Evolutionary conservation across 805 yeast genomes (phyloP).

Genomic region (Metschnikowia arizonensis): DNA sequence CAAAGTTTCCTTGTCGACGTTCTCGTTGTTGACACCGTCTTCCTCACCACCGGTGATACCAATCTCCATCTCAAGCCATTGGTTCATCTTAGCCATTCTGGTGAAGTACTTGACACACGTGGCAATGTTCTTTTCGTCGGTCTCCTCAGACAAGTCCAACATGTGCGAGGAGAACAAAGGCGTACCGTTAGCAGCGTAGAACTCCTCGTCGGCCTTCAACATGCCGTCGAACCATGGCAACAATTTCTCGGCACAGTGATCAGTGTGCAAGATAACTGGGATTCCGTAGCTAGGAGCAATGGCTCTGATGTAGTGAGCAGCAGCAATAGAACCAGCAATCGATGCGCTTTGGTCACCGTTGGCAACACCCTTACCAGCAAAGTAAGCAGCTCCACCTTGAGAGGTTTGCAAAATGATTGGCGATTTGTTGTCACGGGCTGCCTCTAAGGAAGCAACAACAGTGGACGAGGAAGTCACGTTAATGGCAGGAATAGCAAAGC

Average conservation of each 20-base stretch:
- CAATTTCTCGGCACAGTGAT: slow-evolving; percentile 98
- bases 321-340: slow-evolving; percentile 92
- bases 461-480: slow-evolving; percentile 98
- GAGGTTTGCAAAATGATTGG: slow-evolving; percentile 97
- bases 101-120: slow-evolving; percentile 92
- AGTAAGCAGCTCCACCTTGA: slow-evolving; percentile 99
- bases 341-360: slow-evolving; percentile 93
- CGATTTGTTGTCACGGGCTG: slow-evolving; percentile 53
- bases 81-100: slow-evolving; percentile 90
- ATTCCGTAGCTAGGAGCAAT: slow-evolving; percentile 95
- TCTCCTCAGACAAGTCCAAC: slow-evolving; percentile 96
- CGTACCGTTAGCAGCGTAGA: slow-evolving; percentile 80
- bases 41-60: slow-evolving; percentile 99
- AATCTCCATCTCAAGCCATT: slow-evolving; percentile 99
- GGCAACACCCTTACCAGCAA: slow-evolving; percentile 98
- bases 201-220: slow-evolving; percentile 94
- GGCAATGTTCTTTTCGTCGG: slow-evolving; percentile 92
- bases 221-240: slow-evolving; percentile 99
- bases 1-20: slow-evolving; percentile 77
- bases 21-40: slow-evolving; percentile 99
- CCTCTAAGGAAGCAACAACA: slow-evolving; percentile 53
- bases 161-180: slow-evolving; percentile 98
- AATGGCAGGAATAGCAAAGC: slow-evolving; percentile 97
- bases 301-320: slow-evolving; percentile 95
- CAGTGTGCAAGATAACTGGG: slow-evolving; percentile 96